These are phyloP conservation scores for Phycomyces blakesleeanus DNA, from an alignment of 192 early-diverging fungal species.

Conservation along the genomic window DNA sequence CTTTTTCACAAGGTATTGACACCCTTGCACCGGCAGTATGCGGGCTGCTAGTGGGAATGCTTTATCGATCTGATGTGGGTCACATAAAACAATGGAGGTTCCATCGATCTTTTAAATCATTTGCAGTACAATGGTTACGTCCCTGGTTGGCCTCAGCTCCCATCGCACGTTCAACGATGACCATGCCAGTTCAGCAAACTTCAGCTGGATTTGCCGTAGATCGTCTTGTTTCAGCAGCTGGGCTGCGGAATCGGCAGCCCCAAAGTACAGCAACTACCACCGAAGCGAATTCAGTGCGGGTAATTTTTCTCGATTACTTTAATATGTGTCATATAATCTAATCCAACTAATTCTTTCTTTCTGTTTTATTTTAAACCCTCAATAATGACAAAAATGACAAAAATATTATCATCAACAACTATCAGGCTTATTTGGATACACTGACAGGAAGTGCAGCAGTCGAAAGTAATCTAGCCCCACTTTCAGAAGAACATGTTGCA, in stretches of 20 bases:
- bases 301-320: background rate
- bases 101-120: slow-evolving; percentile 29
- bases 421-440: slow-evolving; percentile 33
- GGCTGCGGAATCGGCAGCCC: slow-evolving; percentile 17
- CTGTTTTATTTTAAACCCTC: too few species aligned
- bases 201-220: slow-evolving; percentile 4
- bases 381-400: too few species aligned
- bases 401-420: too few species aligned
- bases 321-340: too few species aligned
- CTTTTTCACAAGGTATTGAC: slow-evolving; percentile 38
- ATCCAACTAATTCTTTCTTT: too few species aligned
- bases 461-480: slow-evolving; percentile 35
- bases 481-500: slow-evolving; percentile 43
- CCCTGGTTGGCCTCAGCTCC: slow-evolving; percentile 50
- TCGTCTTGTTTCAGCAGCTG: slow-evolving; percentile 10
- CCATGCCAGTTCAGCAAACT: slow-evolving; percentile 35
- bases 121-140: slow-evolving; percentile 39
- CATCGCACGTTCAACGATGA: slow-evolving; percentile 35
- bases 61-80: slow-evolving; percentile 50
- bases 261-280: background rate
- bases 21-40: slow-evolving; percentile 43
- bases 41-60: slow-evolving; percentile 47
- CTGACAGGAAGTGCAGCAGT: slow-evolving; percentile 40
- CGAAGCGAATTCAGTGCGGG: background rate
- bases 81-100: slow-evolving; percentile 55